Evolutionary conservation across 805 yeast genomes (phyloP), one percentile per base, ranked within the genome.

Genomic region (Blastobotrys robertii): DNA sequence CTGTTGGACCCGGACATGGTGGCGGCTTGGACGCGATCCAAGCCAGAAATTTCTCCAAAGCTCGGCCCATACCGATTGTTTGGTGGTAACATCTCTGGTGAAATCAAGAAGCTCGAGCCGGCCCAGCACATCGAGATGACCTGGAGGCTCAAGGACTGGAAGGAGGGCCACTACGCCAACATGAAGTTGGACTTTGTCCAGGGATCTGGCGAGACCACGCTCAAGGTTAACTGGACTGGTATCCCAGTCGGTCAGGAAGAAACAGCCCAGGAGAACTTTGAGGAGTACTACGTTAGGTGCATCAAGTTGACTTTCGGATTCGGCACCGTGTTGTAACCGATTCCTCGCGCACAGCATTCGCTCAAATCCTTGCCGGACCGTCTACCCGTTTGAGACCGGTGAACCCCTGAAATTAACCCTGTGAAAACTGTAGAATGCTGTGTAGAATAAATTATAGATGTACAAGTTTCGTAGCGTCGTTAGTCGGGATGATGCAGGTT

Each of bases 241-340:
- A 81, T 92, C 39, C 99, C 99, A 12, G 71, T 90, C 33, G 99
- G 97, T 10, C 94, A 92, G 60, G 97, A 92, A 92, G 94, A 55
- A 65, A 81, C 54, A 15, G 95, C 84, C 33, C 76, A 79, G 56
- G 74, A 70, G 34, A 92, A 90, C 63, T 90, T 92, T 58, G 85
- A 86, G 55, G 86, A 84, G 48, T 84, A 87, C 64, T 92, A 92
- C 60, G 79, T 92, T 41, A 80, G 81, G 64, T 76, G 95, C 5
- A 90, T 92, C 57, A 92, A 87, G 67, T 59, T 85, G 35, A 82
- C 96, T 0, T 92, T 92, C 63, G 98, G 98, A 1, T 88, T 84
- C 61, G 97, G 97, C 12, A 84, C 92, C n/a, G 94, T 86, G 10
- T 68, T 86, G 53, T 85, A 66, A 46, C 35, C 30, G 11, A 25